A percentile compares a stretch with the other conserved stretches of the same genome.
Evolutionary conservation across 176 grass and related monocot species (phyloP).

Genomic region (Guadua angustifolia): DNA sequence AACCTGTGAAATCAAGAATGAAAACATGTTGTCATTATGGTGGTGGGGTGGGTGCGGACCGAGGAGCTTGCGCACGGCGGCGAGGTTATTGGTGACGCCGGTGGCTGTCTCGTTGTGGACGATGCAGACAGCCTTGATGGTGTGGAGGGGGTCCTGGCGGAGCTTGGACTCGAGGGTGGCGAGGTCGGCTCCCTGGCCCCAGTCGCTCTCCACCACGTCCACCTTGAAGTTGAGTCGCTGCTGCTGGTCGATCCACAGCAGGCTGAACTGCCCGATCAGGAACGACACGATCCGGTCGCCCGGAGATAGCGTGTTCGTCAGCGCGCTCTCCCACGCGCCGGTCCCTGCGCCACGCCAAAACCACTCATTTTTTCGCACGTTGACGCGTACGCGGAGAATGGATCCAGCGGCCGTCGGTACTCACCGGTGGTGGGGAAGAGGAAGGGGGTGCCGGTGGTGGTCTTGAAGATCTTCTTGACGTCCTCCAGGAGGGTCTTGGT

Average conservation of each 20-base stretch:
- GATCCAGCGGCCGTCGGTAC: neutral
- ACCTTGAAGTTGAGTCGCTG: conserved; percentile 84
- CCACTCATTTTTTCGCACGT: neutral
- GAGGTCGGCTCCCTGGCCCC: conserved; percentile 83
- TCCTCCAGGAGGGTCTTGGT: conserved; percentile 90
- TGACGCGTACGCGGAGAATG: neutral
- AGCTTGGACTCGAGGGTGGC: conserved; percentile 64
- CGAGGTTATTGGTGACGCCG: conserved; percentile 90
- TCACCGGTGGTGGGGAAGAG: conserved; percentile 85
- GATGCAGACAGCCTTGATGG: conserved; percentile 95
- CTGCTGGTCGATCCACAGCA: conserved; percentile 99
- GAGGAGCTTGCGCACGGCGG: conserved; percentile 66
- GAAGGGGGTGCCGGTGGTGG: conserved; percentile 80
- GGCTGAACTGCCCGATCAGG: conserved; percentile 91
- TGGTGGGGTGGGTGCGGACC: conserved; percentile 36
- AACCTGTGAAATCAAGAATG: neutral
- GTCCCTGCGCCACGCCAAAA: conserved; percentile 51
- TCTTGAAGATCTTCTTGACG: conserved; percentile 99
- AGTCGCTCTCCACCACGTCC: conserved; percentile 88
- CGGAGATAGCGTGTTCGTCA: conserved; percentile 96
- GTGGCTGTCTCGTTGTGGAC: conserved; percentile 99
- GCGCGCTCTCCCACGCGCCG: conserved; percentile 96
- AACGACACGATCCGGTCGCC: conserved; percentile 82
- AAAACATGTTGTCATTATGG: too few species aligned
- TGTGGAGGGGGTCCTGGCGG: conserved; percentile 46